Evolutionary conservation across 768 basidiomycete genomes (phyloP), one percentile per base, ranked within the genome.

Genomic region (Trichaptum fuscoviolaceum): DNA sequence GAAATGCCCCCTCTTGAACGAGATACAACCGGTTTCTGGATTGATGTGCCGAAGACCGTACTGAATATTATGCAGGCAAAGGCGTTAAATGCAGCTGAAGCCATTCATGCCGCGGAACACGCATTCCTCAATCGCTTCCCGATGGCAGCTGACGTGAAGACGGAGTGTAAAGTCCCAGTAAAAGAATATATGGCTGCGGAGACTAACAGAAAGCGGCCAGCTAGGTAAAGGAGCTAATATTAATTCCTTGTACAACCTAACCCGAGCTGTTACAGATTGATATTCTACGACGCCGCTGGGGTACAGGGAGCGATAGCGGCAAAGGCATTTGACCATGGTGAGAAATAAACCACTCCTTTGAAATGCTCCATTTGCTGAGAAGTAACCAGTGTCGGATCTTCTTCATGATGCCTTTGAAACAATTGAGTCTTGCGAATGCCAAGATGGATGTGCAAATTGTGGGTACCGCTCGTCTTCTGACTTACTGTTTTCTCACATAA

Each of bases 61-160:
- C 74, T 93, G 61, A 73, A 80, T 7, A 72, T 87, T n/a, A 79
- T 94, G 73, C 75, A 76, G 15, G 68, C 69, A 12, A 86, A 88
- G 69, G 78, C 76, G 5, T 82, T 93, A 57, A 85, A 88, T 67
- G 82, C 87, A 0, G 92, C 93, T 0, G 93, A 85, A 62, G 90
- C 89, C 0, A 93, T 96, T 62, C 94, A 96, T 72, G 84, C 92
- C 5, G 93, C 94, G 2, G 82, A 89, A 69, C 95, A 96, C 73
- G 92, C 92, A 0, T 82, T 95, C 70, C 76, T 96, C 68, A 94
- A 93, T 71, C 83, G 85, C 57, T 93, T 93, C 70, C 79, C 85
- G 5, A 77, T 95, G 69, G 83, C 85, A 0, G 79, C 81, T 34
- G 92, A 93, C 66, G 74, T 95, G 35, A 83, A 79, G 67, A 95